Evolutionary conservation across 192 early-diverging fungal species (phyloP).

Genomic region (Umbelopsis vinacea): DNA sequence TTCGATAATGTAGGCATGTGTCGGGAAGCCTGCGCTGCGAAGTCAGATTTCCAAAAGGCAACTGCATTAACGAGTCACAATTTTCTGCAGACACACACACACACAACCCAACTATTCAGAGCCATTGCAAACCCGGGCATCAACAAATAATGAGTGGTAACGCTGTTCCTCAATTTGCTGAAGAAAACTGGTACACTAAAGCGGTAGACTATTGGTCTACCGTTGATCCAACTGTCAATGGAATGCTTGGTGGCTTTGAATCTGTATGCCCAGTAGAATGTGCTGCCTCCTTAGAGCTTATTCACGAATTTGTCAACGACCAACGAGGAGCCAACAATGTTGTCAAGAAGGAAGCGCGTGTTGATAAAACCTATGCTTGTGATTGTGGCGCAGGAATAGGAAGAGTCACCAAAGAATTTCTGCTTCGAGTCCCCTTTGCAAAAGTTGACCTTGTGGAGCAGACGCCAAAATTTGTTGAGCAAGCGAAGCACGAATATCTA

Average conservation of each 20-base stretch:
- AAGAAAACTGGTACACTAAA: conserved; percentile 67
- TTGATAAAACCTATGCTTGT: conserved; percentile 44
- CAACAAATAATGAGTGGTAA: neutral
- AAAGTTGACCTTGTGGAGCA: conserved; percentile 93
- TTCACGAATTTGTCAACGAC: conserved; percentile 62
- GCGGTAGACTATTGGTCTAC: conserved; percentile 62
- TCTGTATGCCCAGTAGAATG: conserved; percentile 75
- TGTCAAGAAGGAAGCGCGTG: conserved; percentile 26
- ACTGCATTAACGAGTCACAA: too few species aligned
- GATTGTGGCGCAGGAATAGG: conserved; percentile 98
- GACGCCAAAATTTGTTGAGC: conserved; percentile 73
- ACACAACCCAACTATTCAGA: too few species aligned
- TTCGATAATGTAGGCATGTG: conserved; percentile 28
- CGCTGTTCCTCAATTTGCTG: conserved; percentile 12
- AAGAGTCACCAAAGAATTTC: conserved; percentile 85
- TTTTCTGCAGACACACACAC: too few species aligned
- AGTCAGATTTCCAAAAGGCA: too few species aligned
- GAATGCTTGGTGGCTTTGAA: conserved; percentile 92
- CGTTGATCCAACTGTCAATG: conserved; percentile 72
- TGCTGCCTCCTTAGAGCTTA: conserved; percentile 66
- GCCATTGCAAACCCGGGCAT: neutral
- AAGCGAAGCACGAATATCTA: conserved; percentile 67
- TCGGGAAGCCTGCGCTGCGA: neutral
- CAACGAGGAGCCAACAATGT: conserved; percentile 30
- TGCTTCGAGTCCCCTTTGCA: conserved; percentile 75